phyloP scores from a whole-genome alignment of 176 grass and related monocot species.

The Metroxylon sagu region DNA sequence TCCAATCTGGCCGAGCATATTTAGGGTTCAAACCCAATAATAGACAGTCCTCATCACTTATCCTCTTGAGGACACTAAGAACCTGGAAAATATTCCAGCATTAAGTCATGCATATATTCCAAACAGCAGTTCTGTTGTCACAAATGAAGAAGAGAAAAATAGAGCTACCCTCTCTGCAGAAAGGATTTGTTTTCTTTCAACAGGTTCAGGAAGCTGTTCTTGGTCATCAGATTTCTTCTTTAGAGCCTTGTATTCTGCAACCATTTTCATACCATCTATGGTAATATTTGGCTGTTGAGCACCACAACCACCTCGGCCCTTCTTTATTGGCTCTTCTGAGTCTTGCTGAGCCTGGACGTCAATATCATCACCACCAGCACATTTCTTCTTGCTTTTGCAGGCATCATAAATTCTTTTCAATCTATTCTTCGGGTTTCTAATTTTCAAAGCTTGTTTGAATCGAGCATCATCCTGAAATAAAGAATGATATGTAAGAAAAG shows the following conservation, averaged over 20 bases:
- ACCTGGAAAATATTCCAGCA: conserved; percentile 33
- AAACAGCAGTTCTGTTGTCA: not conserved
- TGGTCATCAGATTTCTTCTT: conserved; percentile 91
- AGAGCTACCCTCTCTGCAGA: conserved; percentile 76
- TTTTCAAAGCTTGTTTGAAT: conserved; percentile 98
- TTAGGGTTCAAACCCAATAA: conserved; percentile 81
- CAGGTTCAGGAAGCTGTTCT: conserved; percentile 93
- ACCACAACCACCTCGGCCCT: conserved; percentile 72
- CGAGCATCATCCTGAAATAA: conserved; percentile 61
- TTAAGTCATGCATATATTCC: conserved; percentile 1
- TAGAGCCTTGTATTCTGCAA: conserved; percentile 83
- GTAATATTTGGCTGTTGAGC: conserved; percentile 99
- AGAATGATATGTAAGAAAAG: not conserved
- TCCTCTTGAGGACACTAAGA: conserved; percentile 90
- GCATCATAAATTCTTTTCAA: conserved; percentile 97
- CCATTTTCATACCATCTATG: conserved; percentile 98
- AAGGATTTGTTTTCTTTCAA: conserved; percentile 88
- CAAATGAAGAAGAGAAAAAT: not conserved
- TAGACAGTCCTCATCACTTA: conserved; percentile 93
- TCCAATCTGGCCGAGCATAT: conserved; percentile 98
- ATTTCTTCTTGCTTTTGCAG: conserved; percentile 92
- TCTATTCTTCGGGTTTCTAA: conserved; percentile 80
- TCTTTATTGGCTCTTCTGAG: conserved; percentile 67
- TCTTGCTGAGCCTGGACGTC: conserved; percentile 77
- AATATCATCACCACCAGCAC: conserved; percentile 79